Percentiles rank a stretch among this genome's conserved stretches.
Evolutionary conservation across 306 rosid species (phyloP).

Genomic region (Mucuna pruriens): DNA sequence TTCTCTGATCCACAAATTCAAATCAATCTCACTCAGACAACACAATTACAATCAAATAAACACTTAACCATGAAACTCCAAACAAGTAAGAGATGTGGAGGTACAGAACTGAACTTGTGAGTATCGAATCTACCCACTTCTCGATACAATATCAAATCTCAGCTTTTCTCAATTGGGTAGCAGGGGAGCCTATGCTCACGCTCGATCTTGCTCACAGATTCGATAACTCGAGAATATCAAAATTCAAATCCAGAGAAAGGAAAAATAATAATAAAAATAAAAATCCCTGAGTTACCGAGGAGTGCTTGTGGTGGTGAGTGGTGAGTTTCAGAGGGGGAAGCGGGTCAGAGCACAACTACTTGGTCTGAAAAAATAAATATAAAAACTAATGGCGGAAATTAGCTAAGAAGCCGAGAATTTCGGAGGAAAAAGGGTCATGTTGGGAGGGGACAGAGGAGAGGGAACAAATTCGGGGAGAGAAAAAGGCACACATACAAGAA

Average conservation of each 20-base stretch:
- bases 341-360: constrained; percentile 22
- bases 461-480: constrained; percentile 33
- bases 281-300: neutral
- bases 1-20: constrained; percentile 41
- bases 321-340: neutral
- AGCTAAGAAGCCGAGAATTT: constrained; percentile 26
- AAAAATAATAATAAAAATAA: neutral
- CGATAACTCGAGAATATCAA: neutral
- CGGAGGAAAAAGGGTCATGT: constrained; percentile 18
- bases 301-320: neutral
- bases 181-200: neutral
- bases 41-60: constrained; percentile 2
- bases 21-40: constrained; percentile 34
- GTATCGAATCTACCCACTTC: constrained; percentile 26
- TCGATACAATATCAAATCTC: constrained; percentile 9
- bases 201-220: constrained; percentile 31
- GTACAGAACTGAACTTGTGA: constrained; percentile 21
- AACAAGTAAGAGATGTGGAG: neutral
- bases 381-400: constrained; percentile 35
- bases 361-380: constrained; percentile 23
- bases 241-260: neutral
- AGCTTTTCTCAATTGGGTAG: neutral
- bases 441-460: constrained; percentile 5
- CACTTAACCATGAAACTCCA: neutral
- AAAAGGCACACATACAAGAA: neutral